Percentiles rank a stretch among this genome's conserved stretches.
Conservation (phyloP, 495 filamentous ascomycete genomes). For the Annulohypoxylon stygium region DNA sequence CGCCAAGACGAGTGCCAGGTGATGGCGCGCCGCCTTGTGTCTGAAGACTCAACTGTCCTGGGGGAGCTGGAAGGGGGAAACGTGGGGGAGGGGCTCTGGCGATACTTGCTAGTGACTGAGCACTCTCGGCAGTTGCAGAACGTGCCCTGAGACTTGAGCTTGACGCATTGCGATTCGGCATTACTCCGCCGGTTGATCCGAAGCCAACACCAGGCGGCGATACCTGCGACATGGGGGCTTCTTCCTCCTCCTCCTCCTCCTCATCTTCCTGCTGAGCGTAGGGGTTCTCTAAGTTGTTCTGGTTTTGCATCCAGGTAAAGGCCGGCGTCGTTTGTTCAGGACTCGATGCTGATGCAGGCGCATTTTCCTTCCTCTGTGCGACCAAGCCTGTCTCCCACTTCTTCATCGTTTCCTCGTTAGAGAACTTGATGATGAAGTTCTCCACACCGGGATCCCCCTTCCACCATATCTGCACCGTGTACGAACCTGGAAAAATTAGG, state of each 20-base stretch:
- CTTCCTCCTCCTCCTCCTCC: conserved; percentile 77
- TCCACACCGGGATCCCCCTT: conserved; percentile 96
- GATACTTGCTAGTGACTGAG: conserved; percentile 61
- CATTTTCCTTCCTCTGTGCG: conserved; percentile 68
- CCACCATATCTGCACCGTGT: conserved; percentile 98
- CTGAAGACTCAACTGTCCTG: conserved; percentile 75
- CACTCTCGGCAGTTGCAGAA: conserved; percentile 81
- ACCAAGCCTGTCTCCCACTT: conserved; percentile 83
- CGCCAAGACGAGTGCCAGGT: conserved; percentile 64
- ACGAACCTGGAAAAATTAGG: conserved; percentile 72
- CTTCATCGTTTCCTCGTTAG: conserved; percentile 89
- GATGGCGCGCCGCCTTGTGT: conserved; percentile 70
- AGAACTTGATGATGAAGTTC: conserved; percentile 93
- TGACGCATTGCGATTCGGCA: conserved; percentile 80
- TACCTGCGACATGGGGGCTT: conserved; percentile 50
- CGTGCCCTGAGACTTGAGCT: conserved; percentile 83
- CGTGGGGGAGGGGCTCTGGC: conserved; percentile 72
- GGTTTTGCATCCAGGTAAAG: conserved; percentile 83
- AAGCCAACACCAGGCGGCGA: conserved; percentile 57
- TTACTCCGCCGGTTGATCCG: conserved; percentile 40
- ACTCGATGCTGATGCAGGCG: conserved; percentile 49
- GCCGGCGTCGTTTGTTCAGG: conserved; percentile 63
- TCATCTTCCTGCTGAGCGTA: conserved; percentile 84
- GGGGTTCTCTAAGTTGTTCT: conserved; percentile 75
- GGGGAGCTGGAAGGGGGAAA: conserved; percentile 72